These are phyloP conservation scores for Cordia subcordata DNA, from an alignment of 257 asterid genomes.

Conservation along the genomic window DNA sequence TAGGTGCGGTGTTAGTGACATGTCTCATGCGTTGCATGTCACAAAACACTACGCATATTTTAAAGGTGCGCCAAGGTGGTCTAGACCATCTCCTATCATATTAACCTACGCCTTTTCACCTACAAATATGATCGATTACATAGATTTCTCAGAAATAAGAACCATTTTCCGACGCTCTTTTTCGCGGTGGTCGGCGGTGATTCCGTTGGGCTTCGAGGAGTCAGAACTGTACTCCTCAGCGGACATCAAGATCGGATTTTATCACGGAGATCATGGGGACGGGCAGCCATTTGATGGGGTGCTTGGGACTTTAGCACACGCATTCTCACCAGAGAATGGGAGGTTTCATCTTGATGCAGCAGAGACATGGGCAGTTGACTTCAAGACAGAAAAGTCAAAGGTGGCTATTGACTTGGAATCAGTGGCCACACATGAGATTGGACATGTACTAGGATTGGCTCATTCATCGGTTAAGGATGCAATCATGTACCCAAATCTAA, in stretches of 20 bases:
- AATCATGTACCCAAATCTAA: conserved; percentile 78
- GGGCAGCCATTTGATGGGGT: conserved; percentile 82
- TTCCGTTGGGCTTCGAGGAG: conserved; percentile 83
- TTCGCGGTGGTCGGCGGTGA: conserved; percentile 78
- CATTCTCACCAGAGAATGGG: conserved; percentile 91
- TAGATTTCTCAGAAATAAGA: conserved; percentile 28
- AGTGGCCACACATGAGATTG: conserved; percentile 92
- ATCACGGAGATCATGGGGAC: conserved; percentile 82
- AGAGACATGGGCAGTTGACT: conserved; percentile 83
- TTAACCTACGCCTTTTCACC: conserved; percentile 70
- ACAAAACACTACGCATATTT: conserved; percentile 50
- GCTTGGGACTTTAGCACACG: conserved; percentile 80
- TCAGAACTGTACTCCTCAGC: conserved; percentile 35
- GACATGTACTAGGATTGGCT: conserved; percentile 83
- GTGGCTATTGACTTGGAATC: conserved; percentile 88
- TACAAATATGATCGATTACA: conserved; percentile 38
- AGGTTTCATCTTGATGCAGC: conserved; percentile 74
- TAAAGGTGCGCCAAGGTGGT: conserved; percentile 66
- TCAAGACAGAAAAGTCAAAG: conserved; percentile 42
- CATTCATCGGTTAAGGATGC: conserved; percentile 83
- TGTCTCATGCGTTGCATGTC: conserved; percentile 14
- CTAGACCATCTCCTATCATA: conserved; percentile 31
- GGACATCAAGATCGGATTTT: conserved; percentile 77
- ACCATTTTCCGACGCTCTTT: conserved; percentile 47
- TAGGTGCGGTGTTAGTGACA: conserved; percentile 67